These are phyloP conservation scores for Fomes fomentarius DNA, from an alignment of 1,284 basidiomycete genomes.

Conservation along the genomic window DNA sequence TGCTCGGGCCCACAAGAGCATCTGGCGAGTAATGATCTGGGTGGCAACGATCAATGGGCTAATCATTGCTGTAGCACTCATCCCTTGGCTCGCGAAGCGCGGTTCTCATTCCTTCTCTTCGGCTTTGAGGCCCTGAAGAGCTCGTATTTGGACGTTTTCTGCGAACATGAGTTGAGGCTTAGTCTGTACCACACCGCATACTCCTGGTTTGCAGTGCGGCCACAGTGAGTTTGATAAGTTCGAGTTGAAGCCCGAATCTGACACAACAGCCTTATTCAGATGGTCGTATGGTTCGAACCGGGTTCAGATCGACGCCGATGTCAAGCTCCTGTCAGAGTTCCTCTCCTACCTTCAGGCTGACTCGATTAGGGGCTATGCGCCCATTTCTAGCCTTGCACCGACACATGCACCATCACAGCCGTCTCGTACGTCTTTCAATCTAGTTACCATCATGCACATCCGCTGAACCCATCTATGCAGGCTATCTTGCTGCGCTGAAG, in stretches of 20 bases:
- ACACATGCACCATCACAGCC: conserved; percentile 48
- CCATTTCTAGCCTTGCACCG: conserved; percentile 73
- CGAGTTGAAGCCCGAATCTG: background rate
- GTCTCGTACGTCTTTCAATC: conserved; percentile 43
- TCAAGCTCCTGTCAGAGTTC: conserved; percentile 88
- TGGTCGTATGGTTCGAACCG: conserved; percentile 96
- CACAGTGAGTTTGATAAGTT: conserved; percentile 65
- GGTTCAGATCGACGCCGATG: conserved; percentile 87
- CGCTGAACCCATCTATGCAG: conserved; percentile 35
- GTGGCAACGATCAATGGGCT: background rate
- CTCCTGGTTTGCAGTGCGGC: conserved; percentile 90
- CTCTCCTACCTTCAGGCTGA: conserved; percentile 78
- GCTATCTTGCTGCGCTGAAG: conserved; percentile 49
- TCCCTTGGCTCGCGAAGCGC: conserved; percentile 86
- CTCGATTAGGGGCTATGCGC: conserved; percentile 62
- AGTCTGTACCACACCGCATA: conserved; percentile 82
- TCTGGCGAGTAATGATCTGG: conserved; percentile 62
- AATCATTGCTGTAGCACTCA: conserved; percentile 69
- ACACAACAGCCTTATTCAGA: conserved; percentile 44
- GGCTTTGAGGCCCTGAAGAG: conserved; percentile 93
- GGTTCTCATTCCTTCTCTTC: conserved; percentile 90
- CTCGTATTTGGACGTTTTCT: conserved; percentile 83
- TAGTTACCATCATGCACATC: background rate
- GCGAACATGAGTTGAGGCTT: conserved; percentile 81
- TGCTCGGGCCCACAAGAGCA: conserved; percentile 60